Base-by-base conservation (phyloP, 495 filamentous ascomycete genomes). In the Diplogelasinospora grovesii region DNA sequence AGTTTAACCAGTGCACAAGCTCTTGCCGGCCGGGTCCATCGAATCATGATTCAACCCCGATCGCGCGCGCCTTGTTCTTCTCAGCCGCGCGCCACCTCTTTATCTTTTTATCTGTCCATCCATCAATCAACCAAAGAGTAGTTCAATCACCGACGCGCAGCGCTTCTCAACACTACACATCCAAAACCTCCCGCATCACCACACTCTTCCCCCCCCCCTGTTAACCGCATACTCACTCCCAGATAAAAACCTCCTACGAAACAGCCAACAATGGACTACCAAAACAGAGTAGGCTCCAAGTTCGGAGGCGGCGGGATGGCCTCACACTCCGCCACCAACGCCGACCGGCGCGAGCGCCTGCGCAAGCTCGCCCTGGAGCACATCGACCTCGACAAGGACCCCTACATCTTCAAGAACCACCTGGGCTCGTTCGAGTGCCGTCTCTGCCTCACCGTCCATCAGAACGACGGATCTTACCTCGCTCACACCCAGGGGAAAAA, bases 351-450 rank as follows among this genome's bases (percentile, higher is more conserved):
- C 51, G 93, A 97, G 64, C 89, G 93, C 39, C 82, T 97, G 15
- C 90, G 92, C 60, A 95, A 95, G 69, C 87, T 99, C 54, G 92
- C 92, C 9, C 85, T 99, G 48, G 92, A 99, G 69, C 88, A 86
- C 14, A 99, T 99, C 73, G 93, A 99, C 65, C 82, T 99, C 31
- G 93, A 97, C 60, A 97, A 97, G 68, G 92, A 99, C 69, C 92
- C 92, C 0, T 99, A 97, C 74, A 95, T 99, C 77, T 97, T 99
- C 84, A 95, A 94, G 60, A 99, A 99, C 70, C 92, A 99, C 56
- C 86, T 97, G 49, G 92, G 92, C 48, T 90, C 83, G 62, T 99
- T 96, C 69, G 92, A 99, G 60, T 99, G 92, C 61, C 86, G 93
- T 11, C 82, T 99, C 27, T 99, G 92, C 53, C 71, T 99, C 22